Base-by-base conservation (phyloP, 2,329 filamentous ascomycete genomes). In the Penicillium olsonii region DNA sequence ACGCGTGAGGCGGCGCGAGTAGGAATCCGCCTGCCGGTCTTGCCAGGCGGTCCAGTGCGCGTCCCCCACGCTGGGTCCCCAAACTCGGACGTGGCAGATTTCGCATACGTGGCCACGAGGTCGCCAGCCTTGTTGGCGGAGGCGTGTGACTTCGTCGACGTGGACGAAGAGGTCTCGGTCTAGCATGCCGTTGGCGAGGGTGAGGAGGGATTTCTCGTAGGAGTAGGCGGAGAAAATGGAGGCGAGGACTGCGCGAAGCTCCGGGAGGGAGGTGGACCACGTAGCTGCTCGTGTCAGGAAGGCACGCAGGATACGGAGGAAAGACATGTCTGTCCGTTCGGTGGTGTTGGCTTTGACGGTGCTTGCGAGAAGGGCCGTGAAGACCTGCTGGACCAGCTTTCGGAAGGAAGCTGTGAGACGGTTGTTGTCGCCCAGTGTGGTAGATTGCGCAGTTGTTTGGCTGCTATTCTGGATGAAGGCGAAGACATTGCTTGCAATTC, bases 221-320 rank as follows among this genome's bases (percentile, higher is more conserved):
- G 91, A 87, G 67, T 99, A 99, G 0, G 94, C 92, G 0, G 92
- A 85, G 72, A 99, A 97, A 47, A 99, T 92, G 11, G 92, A 94
- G 1, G 84, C 78, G 2, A 99, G 81, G 0, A 97, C 92, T 6
- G 83, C 83, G 37, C 94, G 87, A 3, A 99, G 80, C 66, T 97
- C 91, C 1, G 90, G 87, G 2, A 99, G 78, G 11, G 88, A 95
- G 0, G 94, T 92, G 0, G 91, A 95, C 15, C 87, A 85, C 19
- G 83, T 81, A 0, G 90, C 87, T 0, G 92, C 92, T 38, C 90
- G 84, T 0, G 87, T 84, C 24, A 99, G 83, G 68, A 99, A 99
- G 5, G 89, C 88, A 41, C 91, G 85, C 12, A 99, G 79, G 57
- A 99, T 89, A 48, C 88, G 88, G 10, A 99, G 80, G 69, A 99